Percentiles rank a stretch among this genome's conserved stretches.
Evolutionary conservation across 371 early-diverging fungal genomes (phyloP).

Genomic region (Mortierella sp.): DNA sequence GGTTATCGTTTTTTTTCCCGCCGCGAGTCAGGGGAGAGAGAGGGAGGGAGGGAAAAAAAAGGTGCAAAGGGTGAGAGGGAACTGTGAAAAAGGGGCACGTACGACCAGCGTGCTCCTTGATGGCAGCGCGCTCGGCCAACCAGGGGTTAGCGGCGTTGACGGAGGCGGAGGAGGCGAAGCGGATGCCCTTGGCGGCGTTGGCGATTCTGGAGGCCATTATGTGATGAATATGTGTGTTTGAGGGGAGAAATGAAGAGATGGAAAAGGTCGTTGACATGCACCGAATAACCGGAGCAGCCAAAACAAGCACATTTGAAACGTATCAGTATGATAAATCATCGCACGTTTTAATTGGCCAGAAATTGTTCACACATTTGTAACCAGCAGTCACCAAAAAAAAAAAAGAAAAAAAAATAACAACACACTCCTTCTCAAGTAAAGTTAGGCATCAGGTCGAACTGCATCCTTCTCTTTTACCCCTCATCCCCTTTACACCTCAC

Average conservation of each 20-base stretch:
- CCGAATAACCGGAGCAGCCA: background rate
- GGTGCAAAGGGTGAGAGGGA: background rate
- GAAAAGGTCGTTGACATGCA: background rate
- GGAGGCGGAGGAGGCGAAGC: conserved; percentile 45
- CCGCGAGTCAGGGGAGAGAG: background rate
- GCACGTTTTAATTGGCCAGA: background rate
- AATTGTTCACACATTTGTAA: background rate
- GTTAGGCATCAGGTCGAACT: background rate
- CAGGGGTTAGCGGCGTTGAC: conserved; percentile 45
- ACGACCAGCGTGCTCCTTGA: conserved; percentile 58
- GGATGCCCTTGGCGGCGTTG: conserved; percentile 53
- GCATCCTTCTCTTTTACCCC: conserved; percentile 2
- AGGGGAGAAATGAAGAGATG: conserved; percentile 10
- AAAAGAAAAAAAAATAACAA: conserved; percentile 20
- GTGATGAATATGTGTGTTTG: conserved; percentile 1
- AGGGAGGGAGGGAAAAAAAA: background rate
- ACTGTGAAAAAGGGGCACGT: conserved; percentile 13
- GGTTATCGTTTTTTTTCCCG: background rate
- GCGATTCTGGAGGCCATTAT: conserved; percentile 57
- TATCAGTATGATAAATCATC: conserved; percentile 2
- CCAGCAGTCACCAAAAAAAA: conserved; percentile 35
- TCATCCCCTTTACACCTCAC: background rate
- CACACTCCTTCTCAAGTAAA: background rate
- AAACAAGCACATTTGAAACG: conserved; percentile 13
- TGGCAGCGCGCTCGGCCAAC: conserved; percentile 52